These are phyloP conservation scores for Hyparrhenia diplandra DNA, from an alignment of 176 grass and related monocot species.

Conservation along the genomic window DNA sequence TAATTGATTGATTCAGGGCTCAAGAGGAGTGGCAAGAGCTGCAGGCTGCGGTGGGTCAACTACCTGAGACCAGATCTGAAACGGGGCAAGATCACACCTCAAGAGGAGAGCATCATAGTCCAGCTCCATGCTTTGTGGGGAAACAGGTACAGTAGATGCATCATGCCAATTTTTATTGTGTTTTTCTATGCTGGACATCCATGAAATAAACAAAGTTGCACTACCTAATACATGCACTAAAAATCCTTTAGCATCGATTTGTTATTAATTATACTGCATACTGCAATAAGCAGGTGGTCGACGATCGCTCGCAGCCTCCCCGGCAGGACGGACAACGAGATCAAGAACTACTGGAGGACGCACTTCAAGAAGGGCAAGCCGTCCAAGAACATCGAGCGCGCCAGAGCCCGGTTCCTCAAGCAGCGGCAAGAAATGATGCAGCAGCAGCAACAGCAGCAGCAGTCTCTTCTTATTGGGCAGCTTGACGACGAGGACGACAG, in stretches of 20 bases:
- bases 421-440: slow-evolving; percentile 52
- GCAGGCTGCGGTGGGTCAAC: slow-evolving; percentile 85
- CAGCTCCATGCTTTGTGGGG: slow-evolving; percentile 89
- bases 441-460: slow-evolving; percentile 23
- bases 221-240: neutral
- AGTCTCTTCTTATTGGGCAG: neutral
- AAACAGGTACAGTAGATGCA: slow-evolving; percentile 46
- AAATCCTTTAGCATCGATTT: neutral
- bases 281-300: slow-evolving; percentile 89
- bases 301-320: slow-evolving; percentile 85
- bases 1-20: slow-evolving; percentile 39
- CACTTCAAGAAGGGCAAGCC: slow-evolving; percentile 89
- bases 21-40: slow-evolving; percentile 91
- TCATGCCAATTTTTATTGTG: neutral
- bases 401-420: slow-evolving; percentile 52
- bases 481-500: neutral
- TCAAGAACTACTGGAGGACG: slow-evolving; percentile 99
- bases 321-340: slow-evolving; percentile 97
- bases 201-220: neutral
- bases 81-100: slow-evolving; percentile 71
- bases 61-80: slow-evolving; percentile 88
- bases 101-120: slow-evolving; percentile 78
- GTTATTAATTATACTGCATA: no score
- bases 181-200: neutral
- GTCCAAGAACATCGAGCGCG: slow-evolving; percentile 75